phyloP scores from a whole-genome alignment of 2,329 filamentous ascomycete species.

The Botryotinia convoluta region DNA sequence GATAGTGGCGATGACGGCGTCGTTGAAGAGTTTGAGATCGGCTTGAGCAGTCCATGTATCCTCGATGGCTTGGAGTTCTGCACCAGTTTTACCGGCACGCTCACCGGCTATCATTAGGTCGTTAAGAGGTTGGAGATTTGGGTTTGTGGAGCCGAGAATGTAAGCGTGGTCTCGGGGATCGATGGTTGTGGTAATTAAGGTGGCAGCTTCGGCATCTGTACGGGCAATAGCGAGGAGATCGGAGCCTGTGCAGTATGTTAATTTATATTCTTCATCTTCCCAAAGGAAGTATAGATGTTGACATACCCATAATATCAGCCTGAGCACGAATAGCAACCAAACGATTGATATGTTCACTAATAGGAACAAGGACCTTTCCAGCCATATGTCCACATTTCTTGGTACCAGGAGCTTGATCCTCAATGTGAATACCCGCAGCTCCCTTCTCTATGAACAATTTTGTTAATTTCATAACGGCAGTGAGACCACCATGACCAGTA shows the following conservation, averaged over 20 bases:
- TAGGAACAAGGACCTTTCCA: slow-evolving; percentile 94
- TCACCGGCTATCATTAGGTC: slow-evolving; percentile 91
- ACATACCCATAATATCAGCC: slow-evolving; percentile 91
- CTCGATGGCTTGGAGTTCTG: slow-evolving; percentile 84
- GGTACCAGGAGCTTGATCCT: slow-evolving; percentile 95
- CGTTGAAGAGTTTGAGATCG: slow-evolving; percentile 81
- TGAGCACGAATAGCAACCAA: slow-evolving; percentile 95
- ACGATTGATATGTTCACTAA: slow-evolving; percentile 97
- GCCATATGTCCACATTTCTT: slow-evolving; percentile 99
- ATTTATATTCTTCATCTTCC: neutral
- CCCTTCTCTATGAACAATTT: slow-evolving; percentile 97
- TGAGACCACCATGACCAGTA: slow-evolving; percentile 93
- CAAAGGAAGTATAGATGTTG: neutral
- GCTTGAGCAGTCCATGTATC: slow-evolving; percentile 81
- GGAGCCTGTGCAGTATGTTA: slow-evolving; percentile 49
- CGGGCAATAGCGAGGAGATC: slow-evolving; percentile 89
- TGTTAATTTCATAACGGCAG: slow-evolving; percentile 99
- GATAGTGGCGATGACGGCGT: slow-evolving; percentile 83
- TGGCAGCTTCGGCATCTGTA: slow-evolving; percentile 96
- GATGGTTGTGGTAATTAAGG: slow-evolving; percentile 93
- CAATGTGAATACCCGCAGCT: slow-evolving; percentile 96
- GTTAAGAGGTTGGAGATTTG: slow-evolving; percentile 76
- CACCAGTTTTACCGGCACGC: slow-evolving; percentile 73
- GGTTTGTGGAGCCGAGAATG: slow-evolving; percentile 87
- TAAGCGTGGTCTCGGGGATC: slow-evolving; percentile 93